Evolutionary conservation across 164 flowering plant species (phyloP).

Genomic region (Malania oleifera): DNA sequence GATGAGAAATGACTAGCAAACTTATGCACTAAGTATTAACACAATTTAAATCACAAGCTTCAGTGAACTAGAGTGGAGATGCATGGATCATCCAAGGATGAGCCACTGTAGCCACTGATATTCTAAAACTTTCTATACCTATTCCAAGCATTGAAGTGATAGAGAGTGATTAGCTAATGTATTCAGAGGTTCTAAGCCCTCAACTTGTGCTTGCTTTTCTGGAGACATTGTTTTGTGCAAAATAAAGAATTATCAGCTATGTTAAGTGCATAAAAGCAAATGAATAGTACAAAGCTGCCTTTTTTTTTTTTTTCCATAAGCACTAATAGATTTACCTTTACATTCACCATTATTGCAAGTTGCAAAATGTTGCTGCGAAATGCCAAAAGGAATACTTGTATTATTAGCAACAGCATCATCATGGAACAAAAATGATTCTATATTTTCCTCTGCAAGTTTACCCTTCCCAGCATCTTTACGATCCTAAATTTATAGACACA

Average conservation of each 20-base stretch:
- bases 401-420: constrained; percentile 6
- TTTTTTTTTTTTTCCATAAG: background rate
- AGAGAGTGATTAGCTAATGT: too few species aligned
- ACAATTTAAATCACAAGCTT: too few species aligned
- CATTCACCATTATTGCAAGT: background rate
- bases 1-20: too few species aligned
- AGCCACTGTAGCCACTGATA: too few species aligned
- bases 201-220: background rate
- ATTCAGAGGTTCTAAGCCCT: background rate
- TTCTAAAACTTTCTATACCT: too few species aligned
- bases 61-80: too few species aligned
- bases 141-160: too few species aligned
- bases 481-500: background rate
- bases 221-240: background rate
- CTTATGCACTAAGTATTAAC: too few species aligned
- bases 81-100: too few species aligned
- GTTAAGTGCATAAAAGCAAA: background rate
- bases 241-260: background rate
- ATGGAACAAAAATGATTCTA: constrained; percentile 13
- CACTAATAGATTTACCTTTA: constrained; percentile 9
- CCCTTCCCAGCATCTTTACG: background rate
- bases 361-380: background rate
- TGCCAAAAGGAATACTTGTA: constrained; percentile 4
- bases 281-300: background rate
- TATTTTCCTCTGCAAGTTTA: constrained; percentile 3